phyloP scores from a whole-genome alignment of 768 basidiomycete genomes.

The Psilocybe cyanescens region DNA sequence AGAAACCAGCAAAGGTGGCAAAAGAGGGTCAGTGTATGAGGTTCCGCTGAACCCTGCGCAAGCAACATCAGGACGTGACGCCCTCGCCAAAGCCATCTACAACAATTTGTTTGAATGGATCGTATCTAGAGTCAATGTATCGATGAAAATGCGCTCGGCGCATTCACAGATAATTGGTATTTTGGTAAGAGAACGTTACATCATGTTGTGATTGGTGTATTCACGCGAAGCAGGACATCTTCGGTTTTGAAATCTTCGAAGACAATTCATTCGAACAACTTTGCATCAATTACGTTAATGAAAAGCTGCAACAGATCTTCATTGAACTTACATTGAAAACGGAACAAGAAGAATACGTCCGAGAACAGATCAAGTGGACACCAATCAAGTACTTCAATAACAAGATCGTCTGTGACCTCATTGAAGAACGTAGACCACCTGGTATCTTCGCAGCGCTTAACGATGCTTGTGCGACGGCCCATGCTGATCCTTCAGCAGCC shows the following conservation, averaged over 20 bases:
- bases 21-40: conserved; percentile 95
- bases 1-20: conserved; percentile 92
- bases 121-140: conserved; percentile 92
- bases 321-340: conserved; percentile 99
- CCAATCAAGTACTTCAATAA: conserved; percentile 99
- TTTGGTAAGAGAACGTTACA: conserved; percentile 51
- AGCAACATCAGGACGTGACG: conserved; percentile 87
- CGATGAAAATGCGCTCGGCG: conserved; percentile 86
- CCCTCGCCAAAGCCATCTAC: conserved; percentile 94
- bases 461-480: conserved; percentile 98
- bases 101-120: conserved; percentile 99
- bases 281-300: conserved; percentile 99
- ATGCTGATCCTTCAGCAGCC: conserved; percentile 94
- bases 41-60: conserved; percentile 95
- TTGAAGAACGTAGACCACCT: conserved; percentile 94
- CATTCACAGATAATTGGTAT: conserved; percentile 90
- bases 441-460: conserved; percentile 98
- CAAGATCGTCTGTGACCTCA: conserved; percentile 97
- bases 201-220: conserved; percentile 3
- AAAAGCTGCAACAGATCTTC: conserved; percentile 99
- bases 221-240: conserved; percentile 76
- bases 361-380: conserved; percentile 99
- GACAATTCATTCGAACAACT: conserved; percentile 97
- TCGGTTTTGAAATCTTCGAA: conserved; percentile 99
- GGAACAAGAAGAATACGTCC: conserved; percentile 98